These are phyloP conservation scores for Ascochyta lentis DNA, from an alignment of 2,329 filamentous ascomycete species.

Conservation along the genomic window DNA sequence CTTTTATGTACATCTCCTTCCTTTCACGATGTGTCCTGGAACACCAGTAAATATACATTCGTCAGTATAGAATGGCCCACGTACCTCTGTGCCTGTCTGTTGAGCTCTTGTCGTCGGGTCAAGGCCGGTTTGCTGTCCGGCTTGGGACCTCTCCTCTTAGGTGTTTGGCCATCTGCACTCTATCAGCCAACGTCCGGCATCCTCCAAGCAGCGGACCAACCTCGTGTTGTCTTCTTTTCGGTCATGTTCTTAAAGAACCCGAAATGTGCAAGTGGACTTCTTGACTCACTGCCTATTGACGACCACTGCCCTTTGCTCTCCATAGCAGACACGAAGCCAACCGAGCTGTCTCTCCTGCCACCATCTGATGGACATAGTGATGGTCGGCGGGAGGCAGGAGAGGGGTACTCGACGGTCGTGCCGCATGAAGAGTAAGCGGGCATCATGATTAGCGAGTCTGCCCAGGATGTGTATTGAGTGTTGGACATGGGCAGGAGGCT, in stretches of 20 bases:
- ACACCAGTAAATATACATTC: constrained; percentile 20
- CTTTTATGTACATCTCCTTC: constrained; percentile 95
- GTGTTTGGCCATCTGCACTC: constrained; percentile 74
- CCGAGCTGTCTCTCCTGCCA: constrained; percentile 42
- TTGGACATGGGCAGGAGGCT: constrained; percentile 15
- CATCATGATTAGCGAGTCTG: constrained; percentile 45
- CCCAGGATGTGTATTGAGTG: constrained; percentile 43
- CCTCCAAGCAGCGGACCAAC: constrained; percentile 52
- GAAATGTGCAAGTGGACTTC: constrained; percentile 48
- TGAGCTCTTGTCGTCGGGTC: constrained; percentile 90
- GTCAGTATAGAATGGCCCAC: not conserved
- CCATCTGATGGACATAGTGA: constrained; percentile 44
- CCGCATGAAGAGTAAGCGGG: constrained; percentile 46
- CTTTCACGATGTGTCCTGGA: constrained; percentile 91
- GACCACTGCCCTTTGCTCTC: constrained; percentile 49
- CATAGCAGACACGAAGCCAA: constrained; percentile 46
- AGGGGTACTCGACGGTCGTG: constrained; percentile 43
- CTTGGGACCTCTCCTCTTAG: constrained; percentile 92
- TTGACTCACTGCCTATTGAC: constrained; percentile 46
- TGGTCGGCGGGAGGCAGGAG: constrained; percentile 42
- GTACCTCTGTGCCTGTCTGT: constrained; percentile 93
- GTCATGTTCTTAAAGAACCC: constrained; percentile 68
- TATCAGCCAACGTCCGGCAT: constrained; percentile 8
- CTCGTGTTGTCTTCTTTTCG: constrained; percentile 80
- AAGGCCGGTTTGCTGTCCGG: constrained; percentile 95